These are phyloP conservation scores for Dryas alaskensis DNA, from an alignment of 306 rosid species.

Conservation along the genomic window DNA sequence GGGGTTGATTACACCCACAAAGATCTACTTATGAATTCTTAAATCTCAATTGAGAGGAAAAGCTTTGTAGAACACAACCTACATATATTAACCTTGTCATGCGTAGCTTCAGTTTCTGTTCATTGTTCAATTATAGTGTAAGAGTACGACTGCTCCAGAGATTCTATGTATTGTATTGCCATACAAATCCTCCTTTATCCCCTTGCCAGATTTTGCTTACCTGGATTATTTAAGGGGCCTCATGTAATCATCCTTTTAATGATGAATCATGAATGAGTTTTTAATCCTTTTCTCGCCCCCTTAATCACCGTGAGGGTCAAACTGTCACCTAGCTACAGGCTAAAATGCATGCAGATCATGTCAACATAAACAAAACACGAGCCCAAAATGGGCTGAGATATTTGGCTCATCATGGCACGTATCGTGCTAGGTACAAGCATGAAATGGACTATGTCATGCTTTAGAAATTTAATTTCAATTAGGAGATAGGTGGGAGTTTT, in stretches of 20 bases:
- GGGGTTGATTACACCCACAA: conserved; percentile 55
- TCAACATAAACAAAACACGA: too few relatives aligned
- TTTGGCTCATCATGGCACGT: too few relatives aligned
- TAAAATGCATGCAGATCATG: too few relatives aligned
- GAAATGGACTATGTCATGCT: too few relatives aligned
- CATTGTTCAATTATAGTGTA: neutral
- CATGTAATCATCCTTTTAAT: conserved; percentile 23
- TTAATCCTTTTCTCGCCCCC: neutral
- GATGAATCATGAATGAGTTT: neutral
- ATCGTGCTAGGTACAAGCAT: too few relatives aligned
- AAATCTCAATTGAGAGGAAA: neutral
- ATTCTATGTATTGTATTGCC: conserved; percentile 22
- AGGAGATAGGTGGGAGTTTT: too few relatives aligned
- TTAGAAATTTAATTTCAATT: too few relatives aligned
- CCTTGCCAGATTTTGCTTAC: conserved; percentile 32
- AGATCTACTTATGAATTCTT: conserved; percentile 36
- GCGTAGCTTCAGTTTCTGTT: conserved; percentile 22
- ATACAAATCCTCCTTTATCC: conserved; percentile 29
- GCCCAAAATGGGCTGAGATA: too few relatives aligned
- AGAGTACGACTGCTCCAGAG: conserved; percentile 12
- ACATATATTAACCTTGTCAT: conserved; percentile 22
- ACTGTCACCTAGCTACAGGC: too few relatives aligned
- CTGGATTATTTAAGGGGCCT: conserved; percentile 24
- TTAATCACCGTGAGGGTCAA: too few relatives aligned
- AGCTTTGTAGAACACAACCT: conserved; percentile 20